A percentile compares a stretch with the other conserved stretches of the same genome.
Evolutionary conservation across 768 basidiomycete genomes (phyloP).

Genomic region (Termitomyces sp.): DNA sequence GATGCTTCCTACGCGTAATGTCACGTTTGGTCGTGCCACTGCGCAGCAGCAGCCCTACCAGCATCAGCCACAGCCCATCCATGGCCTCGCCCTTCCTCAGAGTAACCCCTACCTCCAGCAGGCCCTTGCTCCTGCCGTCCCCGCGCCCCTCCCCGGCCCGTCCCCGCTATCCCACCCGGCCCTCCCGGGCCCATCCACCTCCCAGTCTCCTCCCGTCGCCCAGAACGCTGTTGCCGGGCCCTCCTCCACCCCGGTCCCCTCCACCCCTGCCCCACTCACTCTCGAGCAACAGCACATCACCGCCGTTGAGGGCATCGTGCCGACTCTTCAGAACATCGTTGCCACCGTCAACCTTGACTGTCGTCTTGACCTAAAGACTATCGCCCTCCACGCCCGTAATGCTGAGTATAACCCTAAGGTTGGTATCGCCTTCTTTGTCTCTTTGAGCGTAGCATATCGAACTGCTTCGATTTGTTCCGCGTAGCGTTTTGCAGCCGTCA

Average conservation of each 20-base stretch:
- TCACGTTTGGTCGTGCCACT: conserved; percentile 69
- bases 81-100: conserved; percentile 54
- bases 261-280: conserved; percentile 69
- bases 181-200: conserved; percentile 23
- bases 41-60: conserved; percentile 30
- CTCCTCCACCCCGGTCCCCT: conserved; percentile 47
- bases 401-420: conserved; percentile 99
- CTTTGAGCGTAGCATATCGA: conserved; percentile 47
- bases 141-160: conserved; percentile 40
- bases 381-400: conserved; percentile 95
- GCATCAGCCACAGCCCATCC: conserved; percentile 33
- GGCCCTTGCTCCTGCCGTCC: not conserved
- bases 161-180: conserved; percentile 45
- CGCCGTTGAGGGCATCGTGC: conserved; percentile 95
- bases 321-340: conserved; percentile 99
- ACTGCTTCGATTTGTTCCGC: conserved; percentile 54
- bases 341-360: conserved; percentile 98
- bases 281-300: conserved; percentile 94
- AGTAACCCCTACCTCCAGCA: conserved; percentile 42
- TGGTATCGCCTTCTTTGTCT: conserved; percentile 43
- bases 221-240: conserved; percentile 49
- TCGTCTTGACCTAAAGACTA: conserved; percentile 95
- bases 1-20: conserved; percentile 71
- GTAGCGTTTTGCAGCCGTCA: conserved; percentile 99
- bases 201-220: conserved; percentile 20